Evolutionary conservation across 345 rosid genomes (phyloP).

Genomic region (Jatropha curcas): DNA sequence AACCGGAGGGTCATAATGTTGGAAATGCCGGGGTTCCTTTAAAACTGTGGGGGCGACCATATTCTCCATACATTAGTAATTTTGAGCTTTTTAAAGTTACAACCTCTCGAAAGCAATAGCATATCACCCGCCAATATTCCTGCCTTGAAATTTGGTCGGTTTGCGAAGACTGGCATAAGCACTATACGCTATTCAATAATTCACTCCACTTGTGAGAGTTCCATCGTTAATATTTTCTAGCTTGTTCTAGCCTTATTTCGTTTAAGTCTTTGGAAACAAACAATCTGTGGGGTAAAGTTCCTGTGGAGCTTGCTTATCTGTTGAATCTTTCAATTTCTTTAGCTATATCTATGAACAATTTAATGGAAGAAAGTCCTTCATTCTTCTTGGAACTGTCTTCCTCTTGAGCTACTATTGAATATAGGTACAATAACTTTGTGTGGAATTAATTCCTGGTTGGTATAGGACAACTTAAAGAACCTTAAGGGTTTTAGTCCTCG

Average conservation of each 20-base stretch:
- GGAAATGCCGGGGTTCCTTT: no score
- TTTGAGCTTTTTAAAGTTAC: no score
- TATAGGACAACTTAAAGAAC: neutral
- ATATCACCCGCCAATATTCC: neutral
- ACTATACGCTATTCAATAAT: no score
- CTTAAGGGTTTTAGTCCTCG: neutral
- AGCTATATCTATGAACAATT: accelerated
- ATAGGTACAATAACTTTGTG: neutral
- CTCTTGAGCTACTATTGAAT: neutral
- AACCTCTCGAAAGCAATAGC: neutral
- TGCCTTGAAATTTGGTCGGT: neutral
- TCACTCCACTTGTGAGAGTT: neutral
- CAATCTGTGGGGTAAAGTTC: neutral
- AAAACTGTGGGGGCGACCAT: no score
- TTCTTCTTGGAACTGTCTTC: neutral
- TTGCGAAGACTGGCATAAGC: neutral
- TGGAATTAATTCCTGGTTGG: neutral
- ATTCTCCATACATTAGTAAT: no score
- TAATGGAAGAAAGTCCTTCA: constrained; percentile 19
- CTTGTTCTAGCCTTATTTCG: neutral
- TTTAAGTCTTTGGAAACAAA: neutral
- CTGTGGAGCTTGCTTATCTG: constrained; percentile 6
- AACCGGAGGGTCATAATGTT: no score
- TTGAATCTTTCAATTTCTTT: neutral
- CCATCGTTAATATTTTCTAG: neutral